Conservation (phyloP, 169 alveolate genomes). For the Eimeria acervulina region DNA sequence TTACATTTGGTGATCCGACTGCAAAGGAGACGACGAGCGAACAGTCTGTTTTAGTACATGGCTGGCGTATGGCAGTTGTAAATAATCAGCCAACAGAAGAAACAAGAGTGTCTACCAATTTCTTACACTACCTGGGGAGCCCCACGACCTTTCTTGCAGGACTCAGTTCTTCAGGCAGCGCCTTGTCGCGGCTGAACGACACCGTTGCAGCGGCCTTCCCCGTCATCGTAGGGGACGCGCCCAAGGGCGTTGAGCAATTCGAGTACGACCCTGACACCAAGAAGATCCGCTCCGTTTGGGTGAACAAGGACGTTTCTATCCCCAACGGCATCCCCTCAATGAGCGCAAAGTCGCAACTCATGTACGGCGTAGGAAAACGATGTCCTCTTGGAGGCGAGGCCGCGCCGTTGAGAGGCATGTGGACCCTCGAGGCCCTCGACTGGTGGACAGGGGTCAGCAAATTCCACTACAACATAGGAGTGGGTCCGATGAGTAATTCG, state of each 20-base stretch:
- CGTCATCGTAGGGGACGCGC: constrained; percentile 85
- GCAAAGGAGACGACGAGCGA: constrained; percentile 81
- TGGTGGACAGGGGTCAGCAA: constrained; percentile 85
- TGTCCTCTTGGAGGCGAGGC: constrained; percentile 82
- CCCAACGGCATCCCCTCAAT: constrained; percentile 85
- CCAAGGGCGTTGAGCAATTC: constrained; percentile 84
- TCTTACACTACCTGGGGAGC: constrained; percentile 77
- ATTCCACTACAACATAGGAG: constrained; percentile 83
- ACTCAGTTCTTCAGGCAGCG: constrained; percentile 26
- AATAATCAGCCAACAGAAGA: constrained; percentile 82
- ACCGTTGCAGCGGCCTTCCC: constrained; percentile 78
- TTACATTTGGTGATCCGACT: constrained; percentile 80
- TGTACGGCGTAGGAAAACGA: constrained; percentile 85
- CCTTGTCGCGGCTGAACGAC: constrained; percentile 42
- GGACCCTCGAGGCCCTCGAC: constrained; percentile 86
- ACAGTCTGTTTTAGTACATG: constrained; percentile 84
- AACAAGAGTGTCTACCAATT: constrained; percentile 58
- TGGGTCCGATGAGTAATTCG: constrained; percentile 84
- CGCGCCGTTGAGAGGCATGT: constrained; percentile 84
- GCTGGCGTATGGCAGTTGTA: constrained; percentile 85
- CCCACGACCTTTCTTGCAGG: constrained; percentile 76
- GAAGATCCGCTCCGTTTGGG: constrained; percentile 77
- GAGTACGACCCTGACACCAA: constrained; percentile 78
- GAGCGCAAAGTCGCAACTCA: constrained; percentile 82
- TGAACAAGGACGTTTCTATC: constrained; percentile 80